A percentile compares a stretch with the other conserved stretches of the same genome.
Evolutionary conservation across 1,139 yeast genomes (phyloP).

Genomic region (Suhomyces bribrorum): DNA sequence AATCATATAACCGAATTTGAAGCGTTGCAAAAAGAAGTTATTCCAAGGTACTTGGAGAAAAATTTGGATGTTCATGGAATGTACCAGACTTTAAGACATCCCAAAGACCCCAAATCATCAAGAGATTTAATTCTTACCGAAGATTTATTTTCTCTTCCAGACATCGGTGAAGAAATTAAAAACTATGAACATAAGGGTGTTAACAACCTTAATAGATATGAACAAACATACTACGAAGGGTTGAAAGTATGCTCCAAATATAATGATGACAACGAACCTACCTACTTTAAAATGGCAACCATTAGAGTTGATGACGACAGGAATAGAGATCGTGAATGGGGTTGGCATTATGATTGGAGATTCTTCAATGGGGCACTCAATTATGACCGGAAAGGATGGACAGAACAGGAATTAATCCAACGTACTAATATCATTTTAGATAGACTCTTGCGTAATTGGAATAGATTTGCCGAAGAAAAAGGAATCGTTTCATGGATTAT

Average conservation of each 20-base stretch:
- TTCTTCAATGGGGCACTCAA: constrained; percentile 22
- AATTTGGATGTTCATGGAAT: constrained; percentile 27
- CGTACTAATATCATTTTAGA: constrained; percentile 30
- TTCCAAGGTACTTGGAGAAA: constrained; percentile 22
- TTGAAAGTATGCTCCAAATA: constrained; percentile 14
- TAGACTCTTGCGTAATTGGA: constrained; percentile 36
- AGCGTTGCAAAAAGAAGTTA: constrained; percentile 19
- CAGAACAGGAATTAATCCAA: constrained; percentile 16
- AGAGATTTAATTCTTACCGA: constrained; percentile 21
- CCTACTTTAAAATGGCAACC: constrained; percentile 22
- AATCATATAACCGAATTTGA: constrained; percentile 25
- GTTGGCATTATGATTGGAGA: constrained; percentile 28
- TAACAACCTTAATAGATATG: constrained; percentile 8
- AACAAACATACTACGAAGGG: constrained; percentile 17
- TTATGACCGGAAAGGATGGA: constrained; percentile 20
- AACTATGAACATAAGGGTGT: constrained; percentile 17
- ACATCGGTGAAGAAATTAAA: constrained; percentile 21
- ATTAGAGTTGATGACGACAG: constrained; percentile 17
- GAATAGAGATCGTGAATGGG: constrained; percentile 30
- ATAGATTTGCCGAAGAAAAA: constrained; percentile 36
- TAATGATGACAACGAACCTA: constrained; percentile 18
- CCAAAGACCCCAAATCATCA: constrained; percentile 16
- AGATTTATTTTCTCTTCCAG: constrained; percentile 26
- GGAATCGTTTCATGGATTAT: constrained; percentile 31
- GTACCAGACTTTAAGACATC: constrained; percentile 22